A percentile compares a stretch with the other conserved stretches of the same genome.
These are phyloP conservation scores for Fusarium sp. DNA, from an alignment of 2,329 filamentous ascomycete species.

Conservation along the genomic window DNA sequence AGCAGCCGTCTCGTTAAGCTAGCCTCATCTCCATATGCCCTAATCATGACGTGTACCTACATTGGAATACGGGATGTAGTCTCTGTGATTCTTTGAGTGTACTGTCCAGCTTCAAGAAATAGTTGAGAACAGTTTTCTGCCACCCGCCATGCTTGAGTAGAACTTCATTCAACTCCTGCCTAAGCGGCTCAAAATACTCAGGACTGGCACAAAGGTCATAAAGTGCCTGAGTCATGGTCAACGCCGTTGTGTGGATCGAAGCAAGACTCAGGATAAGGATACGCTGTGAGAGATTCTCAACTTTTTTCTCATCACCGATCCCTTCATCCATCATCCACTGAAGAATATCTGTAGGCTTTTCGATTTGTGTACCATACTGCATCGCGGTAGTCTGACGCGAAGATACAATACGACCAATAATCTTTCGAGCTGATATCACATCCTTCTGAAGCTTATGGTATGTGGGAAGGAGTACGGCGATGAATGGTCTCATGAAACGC, in stretches of 20 bases:
- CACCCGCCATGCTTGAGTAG: background rate
- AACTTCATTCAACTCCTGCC: background rate
- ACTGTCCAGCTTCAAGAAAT: conserved; percentile 1
- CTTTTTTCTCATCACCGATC: background rate
- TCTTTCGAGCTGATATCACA: background rate
- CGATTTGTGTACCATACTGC: background rate
- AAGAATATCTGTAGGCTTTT: background rate
- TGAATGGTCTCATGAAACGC: background rate
- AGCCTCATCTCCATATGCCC: too few species aligned
- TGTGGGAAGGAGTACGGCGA: background rate
- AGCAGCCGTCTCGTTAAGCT: too few species aligned
- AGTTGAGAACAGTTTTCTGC: conserved; percentile 2
- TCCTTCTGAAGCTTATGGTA: background rate
- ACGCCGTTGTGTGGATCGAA: background rate
- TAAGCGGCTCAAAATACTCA: background rate
- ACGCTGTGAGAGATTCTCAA: background rate
- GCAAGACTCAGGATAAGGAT: conserved; percentile 4
- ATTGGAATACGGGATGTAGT: background rate
- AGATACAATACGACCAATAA: background rate
- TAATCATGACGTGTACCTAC: background rate
- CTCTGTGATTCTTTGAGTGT: conserved; percentile 7
- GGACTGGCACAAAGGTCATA: conserved; percentile 1
- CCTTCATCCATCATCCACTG: conserved; percentile 8
- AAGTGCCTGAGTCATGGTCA: conserved; percentile 5
- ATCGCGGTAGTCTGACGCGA: background rate